Evolutionary conservation across 176 grass and related monocot species (phyloP).

Genomic region (Musa acuminata): DNA sequence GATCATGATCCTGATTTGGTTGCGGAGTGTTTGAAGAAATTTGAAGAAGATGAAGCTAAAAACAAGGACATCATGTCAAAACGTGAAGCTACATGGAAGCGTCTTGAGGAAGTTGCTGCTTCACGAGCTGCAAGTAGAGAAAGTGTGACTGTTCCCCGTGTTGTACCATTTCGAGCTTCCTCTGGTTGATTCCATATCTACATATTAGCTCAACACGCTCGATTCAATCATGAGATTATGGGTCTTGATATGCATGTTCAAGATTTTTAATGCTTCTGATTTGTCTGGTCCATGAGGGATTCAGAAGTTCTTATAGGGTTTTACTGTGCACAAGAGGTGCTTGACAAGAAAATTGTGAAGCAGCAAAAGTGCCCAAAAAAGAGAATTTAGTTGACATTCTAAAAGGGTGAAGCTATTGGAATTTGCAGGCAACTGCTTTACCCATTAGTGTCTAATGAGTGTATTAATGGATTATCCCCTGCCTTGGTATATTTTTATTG

Average conservation of each 20-base stretch:
- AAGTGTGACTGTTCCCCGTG: not conserved
- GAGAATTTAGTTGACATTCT: not conserved
- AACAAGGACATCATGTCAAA: not conserved
- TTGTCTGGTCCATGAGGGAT: not conserved
- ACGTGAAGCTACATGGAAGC: constrained; percentile 4
- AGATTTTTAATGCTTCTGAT: not conserved
- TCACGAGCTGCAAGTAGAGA: not conserved
- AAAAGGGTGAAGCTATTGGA: not conserved
- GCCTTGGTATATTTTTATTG: not conserved
- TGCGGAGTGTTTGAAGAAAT: constrained; percentile 13
- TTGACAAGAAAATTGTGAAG: not conserved
- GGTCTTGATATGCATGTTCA: not conserved
- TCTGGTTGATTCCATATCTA: not conserved
- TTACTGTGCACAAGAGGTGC: not conserved
- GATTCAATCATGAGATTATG: not conserved
- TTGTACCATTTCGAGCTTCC: not conserved
- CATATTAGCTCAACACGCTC: not conserved
- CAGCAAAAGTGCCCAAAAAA: not conserved
- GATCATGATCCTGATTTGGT: constrained; percentile 13
- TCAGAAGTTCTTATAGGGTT: not conserved
- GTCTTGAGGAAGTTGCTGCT: constrained; percentile 6
- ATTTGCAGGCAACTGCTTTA: not conserved
- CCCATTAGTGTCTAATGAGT: not conserved
- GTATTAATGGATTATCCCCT: not conserved
- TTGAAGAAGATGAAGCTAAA: constrained; percentile 5